These are phyloP conservation scores for Candida wancherniae DNA, from an alignment of 805 yeast species.

Conservation along the genomic window DNA sequence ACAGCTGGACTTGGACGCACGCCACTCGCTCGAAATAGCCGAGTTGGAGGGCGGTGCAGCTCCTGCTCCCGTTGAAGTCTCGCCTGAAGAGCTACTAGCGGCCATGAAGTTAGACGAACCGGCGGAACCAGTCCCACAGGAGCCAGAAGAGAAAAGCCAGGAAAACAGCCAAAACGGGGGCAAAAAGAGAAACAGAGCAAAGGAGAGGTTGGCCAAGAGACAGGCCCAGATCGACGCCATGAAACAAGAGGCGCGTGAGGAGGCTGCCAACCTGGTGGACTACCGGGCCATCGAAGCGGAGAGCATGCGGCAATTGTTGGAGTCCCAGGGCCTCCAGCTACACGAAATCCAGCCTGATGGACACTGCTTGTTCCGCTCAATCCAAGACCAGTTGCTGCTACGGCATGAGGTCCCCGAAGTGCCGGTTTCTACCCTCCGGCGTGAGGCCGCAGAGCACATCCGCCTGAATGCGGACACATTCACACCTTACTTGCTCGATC, in stretches of 20 bases:
- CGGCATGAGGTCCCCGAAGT: conserved; percentile 40
- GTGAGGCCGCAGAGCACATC: conserved; percentile 62
- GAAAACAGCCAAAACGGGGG: conserved; percentile 26
- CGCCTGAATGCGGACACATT: conserved; percentile 62
- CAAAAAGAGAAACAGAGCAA: conserved; percentile 69
- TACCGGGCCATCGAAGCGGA: conserved; percentile 67
- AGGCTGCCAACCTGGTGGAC: conserved; percentile 65
- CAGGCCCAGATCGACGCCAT: conserved; percentile 62
- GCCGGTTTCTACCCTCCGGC: conserved; percentile 53
- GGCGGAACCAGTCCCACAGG: background rate
- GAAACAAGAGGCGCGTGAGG: conserved; percentile 63
- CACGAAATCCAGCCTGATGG: conserved; percentile 87
- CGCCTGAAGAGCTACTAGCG: conserved; percentile 62
- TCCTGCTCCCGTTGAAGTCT: conserved; percentile 30
- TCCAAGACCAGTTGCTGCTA: conserved; percentile 65
- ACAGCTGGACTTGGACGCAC: conserved; percentile 49
- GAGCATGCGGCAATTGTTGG: conserved; percentile 53
- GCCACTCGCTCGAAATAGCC: conserved; percentile 52
- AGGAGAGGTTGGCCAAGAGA: conserved; percentile 74
- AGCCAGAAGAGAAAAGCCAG: conserved; percentile 1
- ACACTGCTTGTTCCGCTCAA: conserved; percentile 84
- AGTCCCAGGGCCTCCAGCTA: conserved; percentile 44
- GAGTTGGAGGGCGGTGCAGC: conserved; percentile 12
- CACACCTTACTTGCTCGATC: conserved; percentile 80
- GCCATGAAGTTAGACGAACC: conserved; percentile 5